A percentile compares a stretch with the other conserved stretches of the same genome.
Conservation (phyloP, 352 stramenopile species). For the Phytopythium oedochilum region DNA sequence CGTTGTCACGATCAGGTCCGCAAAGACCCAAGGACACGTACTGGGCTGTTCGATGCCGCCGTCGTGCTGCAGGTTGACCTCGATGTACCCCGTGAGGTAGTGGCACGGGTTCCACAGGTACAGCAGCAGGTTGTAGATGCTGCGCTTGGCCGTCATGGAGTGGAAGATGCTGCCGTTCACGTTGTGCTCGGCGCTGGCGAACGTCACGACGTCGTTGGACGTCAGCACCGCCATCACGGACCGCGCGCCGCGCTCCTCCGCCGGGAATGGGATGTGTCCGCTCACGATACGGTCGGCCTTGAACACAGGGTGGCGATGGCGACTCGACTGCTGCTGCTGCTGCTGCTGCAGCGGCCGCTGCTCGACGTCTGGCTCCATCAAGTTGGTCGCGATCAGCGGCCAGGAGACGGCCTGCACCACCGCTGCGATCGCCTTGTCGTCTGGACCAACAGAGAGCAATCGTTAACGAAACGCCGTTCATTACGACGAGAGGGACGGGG, state of each 20-base stretch:
- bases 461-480: not conserved
- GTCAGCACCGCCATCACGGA: conserved; percentile 23
- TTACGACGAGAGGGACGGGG: not conserved
- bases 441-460: conserved; percentile 11
- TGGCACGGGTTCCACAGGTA: conserved; percentile 38
- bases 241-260: conserved; percentile 12
- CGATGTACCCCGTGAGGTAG: conserved; percentile 35
- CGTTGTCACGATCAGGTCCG: too few species aligned
- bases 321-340: conserved; percentile 14
- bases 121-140: conserved; percentile 31
- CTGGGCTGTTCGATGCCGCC: conserved; percentile 38
- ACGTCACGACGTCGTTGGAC: conserved; percentile 27
- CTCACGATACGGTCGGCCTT: conserved; percentile 29
- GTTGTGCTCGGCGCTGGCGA: conserved; percentile 38
- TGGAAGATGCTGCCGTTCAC: conserved; percentile 31
- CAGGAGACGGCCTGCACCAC: conserved; percentile 24
- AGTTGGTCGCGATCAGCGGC: conserved; percentile 12
- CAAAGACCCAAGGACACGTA: too few species aligned
- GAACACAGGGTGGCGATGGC: conserved; percentile 10
- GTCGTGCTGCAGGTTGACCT: conserved; percentile 40
- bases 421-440: conserved; percentile 26
- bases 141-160: conserved; percentile 31
- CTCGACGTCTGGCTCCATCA: conserved; percentile 12
- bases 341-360: conserved; percentile 15
- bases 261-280: conserved; percentile 26